Base-by-base conservation (phyloP, 2,329 filamentous ascomycete genomes). In the Botrytis porri region DNA sequence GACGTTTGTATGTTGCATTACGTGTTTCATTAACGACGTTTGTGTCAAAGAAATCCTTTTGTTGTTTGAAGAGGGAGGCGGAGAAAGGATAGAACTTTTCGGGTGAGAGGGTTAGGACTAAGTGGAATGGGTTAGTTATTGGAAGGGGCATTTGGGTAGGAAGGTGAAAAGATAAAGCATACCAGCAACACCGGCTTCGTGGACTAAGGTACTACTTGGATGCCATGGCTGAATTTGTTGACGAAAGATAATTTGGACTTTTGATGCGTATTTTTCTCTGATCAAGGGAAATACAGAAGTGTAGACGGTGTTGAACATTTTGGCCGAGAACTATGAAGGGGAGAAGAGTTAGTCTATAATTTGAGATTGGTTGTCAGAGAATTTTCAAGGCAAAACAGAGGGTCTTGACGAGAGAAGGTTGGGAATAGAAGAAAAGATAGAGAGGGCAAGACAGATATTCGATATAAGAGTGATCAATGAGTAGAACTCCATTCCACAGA, bases 191-290 rank as follows among this genome's bases (percentile, higher is more conserved):
- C 86, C 95, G 45, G 94, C 92, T 86, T 98, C 95, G 84, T 95
- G 93, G 72, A 88, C 86, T 18, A 94, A 86, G 10, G 92, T 94
- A 59, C 90, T 94, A 32, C 92, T 94, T 2, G 95, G 95, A 83
- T 98, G 95, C 95, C 95, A 97, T 22, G 94, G 94, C 84, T 97
- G 94, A 79, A 98, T 89, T 81, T 97, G 94, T 81, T 95, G 95
- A 67, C 95, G 92, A 86, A 98, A 93, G 79, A 98, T 88, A 77
- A 97, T 86, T 78, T 92, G 87, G 4, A 97, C 84, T 75, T 86
- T 86, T 74, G 75, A 75, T 37, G 84, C 78, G 76, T 92, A 90
- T 78, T 90, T 89, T 67, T 85, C 78, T 75, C 86, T 85, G 77
- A 97, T 86, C 65, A 88, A 81, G 1, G 93, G 91, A 74, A 88